A percentile compares a stretch with the other conserved stretches of the same genome.
These are phyloP conservation scores for Solanum tarijense DNA, from an alignment of 257 asterid genomes.

Conservation along the genomic window DNA sequence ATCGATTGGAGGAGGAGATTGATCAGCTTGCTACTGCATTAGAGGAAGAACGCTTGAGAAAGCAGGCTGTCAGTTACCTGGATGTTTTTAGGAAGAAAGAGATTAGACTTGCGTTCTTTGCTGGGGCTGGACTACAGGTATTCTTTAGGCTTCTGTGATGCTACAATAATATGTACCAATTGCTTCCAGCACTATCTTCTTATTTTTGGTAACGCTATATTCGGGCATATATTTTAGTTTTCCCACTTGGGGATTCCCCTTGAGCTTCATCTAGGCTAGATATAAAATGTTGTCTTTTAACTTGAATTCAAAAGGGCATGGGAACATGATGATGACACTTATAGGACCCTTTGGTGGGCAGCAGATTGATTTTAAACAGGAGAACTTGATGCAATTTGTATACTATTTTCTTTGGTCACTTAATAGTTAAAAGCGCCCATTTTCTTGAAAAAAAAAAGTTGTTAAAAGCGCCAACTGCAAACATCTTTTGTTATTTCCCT, in stretches of 20 bases:
- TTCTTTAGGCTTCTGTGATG: neutral
- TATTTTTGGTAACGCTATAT: too few species aligned
- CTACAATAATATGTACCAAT: neutral
- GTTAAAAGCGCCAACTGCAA: neutral
- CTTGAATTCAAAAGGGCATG: neutral
- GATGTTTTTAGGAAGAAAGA: constrained; percentile 67
- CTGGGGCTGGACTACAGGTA: constrained; percentile 95
- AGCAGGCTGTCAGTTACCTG: constrained; percentile 34
- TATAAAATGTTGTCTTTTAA: neutral
- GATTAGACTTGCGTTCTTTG: constrained; percentile 77
- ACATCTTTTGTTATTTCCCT: neutral
- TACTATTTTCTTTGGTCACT: neutral
- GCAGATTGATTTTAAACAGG: neutral
- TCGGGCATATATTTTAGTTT: neutral
- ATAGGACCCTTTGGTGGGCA: neutral
- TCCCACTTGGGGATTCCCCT: neutral
- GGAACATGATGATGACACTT: neutral
- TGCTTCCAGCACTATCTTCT: neutral
- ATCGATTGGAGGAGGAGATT: constrained; percentile 70
- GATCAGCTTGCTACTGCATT: constrained; percentile 69
- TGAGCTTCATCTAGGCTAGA: neutral
- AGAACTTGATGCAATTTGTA: neutral
- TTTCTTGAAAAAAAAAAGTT: too few species aligned
- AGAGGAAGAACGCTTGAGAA: constrained; percentile 62
- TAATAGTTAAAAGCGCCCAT: neutral